Evolutionary conservation across 2,329 filamentous ascomycete genomes (phyloP).

Genomic region (Aspergillus tanneri): DNA sequence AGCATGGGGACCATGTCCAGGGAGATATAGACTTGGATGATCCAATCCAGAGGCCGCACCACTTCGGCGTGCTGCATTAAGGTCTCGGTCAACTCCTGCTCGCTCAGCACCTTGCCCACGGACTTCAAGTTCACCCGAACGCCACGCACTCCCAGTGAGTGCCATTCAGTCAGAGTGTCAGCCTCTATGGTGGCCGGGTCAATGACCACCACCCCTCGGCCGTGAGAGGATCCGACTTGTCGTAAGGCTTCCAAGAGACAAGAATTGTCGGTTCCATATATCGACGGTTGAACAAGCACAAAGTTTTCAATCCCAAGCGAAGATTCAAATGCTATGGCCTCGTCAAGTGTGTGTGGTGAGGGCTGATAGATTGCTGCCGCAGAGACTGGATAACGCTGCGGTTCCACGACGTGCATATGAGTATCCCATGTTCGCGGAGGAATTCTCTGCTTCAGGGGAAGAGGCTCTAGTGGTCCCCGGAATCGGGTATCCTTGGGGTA

Average conservation of each 20-base stretch:
- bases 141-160: conserved; percentile 58
- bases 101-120: conserved; percentile 44
- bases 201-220: conserved; percentile 58
- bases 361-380: conserved; percentile 54
- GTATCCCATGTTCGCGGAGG: conserved; percentile 55
- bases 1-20: conserved; percentile 53
- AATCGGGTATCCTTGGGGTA: conserved; percentile 11
- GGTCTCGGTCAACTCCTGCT: conserved; percentile 42
- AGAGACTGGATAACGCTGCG: conserved; percentile 50
- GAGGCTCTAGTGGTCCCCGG: not conserved
- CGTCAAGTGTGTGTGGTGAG: conserved; percentile 48
- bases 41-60: conserved; percentile 55
- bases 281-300: conserved; percentile 62
- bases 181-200: conserved; percentile 46
- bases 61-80: conserved; percentile 52
- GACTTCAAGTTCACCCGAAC: conserved; percentile 61
- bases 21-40: conserved; percentile 58
- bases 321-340: conserved; percentile 54
- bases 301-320: conserved; percentile 55
- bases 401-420: conserved; percentile 64
- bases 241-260: conserved; percentile 57
- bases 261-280: conserved; percentile 61
- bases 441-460: conserved; percentile 25
- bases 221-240: conserved; percentile 50
- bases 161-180: conserved; percentile 53